Evolutionary conservation across 148 eudicot species (phyloP).

Genomic region (Cornus florida): DNA sequence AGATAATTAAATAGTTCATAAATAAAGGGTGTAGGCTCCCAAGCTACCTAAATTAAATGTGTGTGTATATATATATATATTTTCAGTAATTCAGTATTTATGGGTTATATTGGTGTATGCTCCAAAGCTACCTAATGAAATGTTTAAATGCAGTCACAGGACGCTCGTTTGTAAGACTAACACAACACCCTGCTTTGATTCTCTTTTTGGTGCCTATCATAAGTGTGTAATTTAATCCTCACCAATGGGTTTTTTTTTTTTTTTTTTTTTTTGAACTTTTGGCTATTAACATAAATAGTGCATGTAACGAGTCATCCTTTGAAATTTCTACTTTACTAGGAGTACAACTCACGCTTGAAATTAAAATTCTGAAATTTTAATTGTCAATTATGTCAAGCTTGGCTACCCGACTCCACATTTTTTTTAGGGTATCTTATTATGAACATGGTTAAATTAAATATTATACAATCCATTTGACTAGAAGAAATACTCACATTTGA

Average conservation of each 20-base stretch:
- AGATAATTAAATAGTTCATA: no score
- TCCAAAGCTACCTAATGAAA: not conserved
- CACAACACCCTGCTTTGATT: not conserved
- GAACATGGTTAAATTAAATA: not conserved
- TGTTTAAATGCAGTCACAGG: not conserved
- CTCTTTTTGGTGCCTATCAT: not conserved
- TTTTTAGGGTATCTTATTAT: not conserved
- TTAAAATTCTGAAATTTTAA: not conserved
- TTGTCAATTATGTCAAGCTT: not conserved
- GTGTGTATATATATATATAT: not conserved
- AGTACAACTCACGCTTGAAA: not conserved
- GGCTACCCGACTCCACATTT: not conserved
- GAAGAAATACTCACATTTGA: no score
- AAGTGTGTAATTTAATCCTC: not conserved
- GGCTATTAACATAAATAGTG: no score
- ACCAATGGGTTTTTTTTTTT: conserved; percentile 1
- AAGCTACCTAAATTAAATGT: not conserved
- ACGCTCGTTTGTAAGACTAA: not conserved
- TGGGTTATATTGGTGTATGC: not conserved
- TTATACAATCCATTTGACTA: not conserved
- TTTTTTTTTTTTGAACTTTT: not conserved
- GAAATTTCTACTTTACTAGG: not conserved
- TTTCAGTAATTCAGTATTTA: not conserved
- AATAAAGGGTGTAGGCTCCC: not conserved
- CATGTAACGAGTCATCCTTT: not conserved